phyloP scores from a whole-genome alignment of 192 early-diverging fungal genomes.

The Rhizophagus clarus region DNA sequence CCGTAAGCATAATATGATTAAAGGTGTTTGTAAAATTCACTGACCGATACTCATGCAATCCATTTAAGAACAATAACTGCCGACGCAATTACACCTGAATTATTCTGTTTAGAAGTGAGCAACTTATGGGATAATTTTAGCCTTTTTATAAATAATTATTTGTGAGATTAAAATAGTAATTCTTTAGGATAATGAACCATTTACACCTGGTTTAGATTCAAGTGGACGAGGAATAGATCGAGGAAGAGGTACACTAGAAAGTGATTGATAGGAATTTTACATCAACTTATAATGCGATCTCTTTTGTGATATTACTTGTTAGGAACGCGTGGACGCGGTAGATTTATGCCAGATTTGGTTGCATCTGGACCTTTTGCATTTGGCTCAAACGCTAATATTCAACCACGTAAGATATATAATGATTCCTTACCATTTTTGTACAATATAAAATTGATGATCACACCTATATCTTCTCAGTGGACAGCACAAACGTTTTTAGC shows the following conservation, averaged over 20 bases:
- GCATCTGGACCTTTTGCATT: background rate
- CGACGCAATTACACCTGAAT: background rate
- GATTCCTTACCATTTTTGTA: background rate
- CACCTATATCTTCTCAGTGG: background rate
- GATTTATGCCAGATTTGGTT: background rate
- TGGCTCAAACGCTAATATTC: background rate
- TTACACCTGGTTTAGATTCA: background rate
- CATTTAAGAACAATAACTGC: conserved; percentile 5
- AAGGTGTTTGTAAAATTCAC: background rate
- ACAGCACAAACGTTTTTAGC: background rate
- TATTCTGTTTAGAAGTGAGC: background rate
- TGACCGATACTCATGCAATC: background rate
- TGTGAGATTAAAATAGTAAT: background rate
- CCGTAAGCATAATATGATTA: conserved; percentile 19
- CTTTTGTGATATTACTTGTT: background rate
- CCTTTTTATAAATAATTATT: background rate
- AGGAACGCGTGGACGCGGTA: background rate
- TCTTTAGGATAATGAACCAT: background rate
- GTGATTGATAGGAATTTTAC: background rate
- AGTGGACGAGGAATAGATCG: background rate
- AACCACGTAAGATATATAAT: background rate
- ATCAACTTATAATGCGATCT: background rate
- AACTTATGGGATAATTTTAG: background rate
- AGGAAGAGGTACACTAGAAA: background rate
- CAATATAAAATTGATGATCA: background rate